Evolutionary conservation across 371 early-diverging fungal genomes (phyloP).

Genomic region (Coemansia sp.): DNA sequence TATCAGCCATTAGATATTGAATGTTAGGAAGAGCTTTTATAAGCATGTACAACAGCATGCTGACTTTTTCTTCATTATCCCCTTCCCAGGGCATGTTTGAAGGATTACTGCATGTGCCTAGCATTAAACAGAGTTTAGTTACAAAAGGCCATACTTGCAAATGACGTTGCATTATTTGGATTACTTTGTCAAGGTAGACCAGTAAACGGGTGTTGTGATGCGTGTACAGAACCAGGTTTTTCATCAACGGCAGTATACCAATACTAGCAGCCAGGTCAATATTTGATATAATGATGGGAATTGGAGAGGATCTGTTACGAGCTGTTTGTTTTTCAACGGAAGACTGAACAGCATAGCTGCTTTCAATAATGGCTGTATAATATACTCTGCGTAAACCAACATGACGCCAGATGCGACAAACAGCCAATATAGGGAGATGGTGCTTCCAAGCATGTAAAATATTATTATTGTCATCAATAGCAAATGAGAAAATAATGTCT

Average conservation of each 20-base stretch:
- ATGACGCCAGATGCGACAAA: neutral
- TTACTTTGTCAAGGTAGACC: neutral
- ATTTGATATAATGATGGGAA: neutral
- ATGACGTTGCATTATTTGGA: no score
- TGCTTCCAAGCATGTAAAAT: neutral
- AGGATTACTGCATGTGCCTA: neutral
- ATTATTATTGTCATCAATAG: neutral
- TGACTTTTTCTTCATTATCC: neutral
- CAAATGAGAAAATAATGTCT: neutral
- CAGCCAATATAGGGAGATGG: neutral
- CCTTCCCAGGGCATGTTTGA: neutral
- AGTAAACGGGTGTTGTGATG: neutral
- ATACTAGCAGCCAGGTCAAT: neutral
- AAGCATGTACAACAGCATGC: neutral
- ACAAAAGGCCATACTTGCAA: no score
- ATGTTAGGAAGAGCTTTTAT: neutral
- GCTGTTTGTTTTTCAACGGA: neutral
- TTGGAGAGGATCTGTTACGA: neutral
- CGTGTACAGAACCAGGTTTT: neutral
- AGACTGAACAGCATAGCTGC: neutral
- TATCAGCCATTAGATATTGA: neutral
- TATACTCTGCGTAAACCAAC: neutral
- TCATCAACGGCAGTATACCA: neutral
- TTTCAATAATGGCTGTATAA: neutral
- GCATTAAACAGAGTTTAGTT: no score